Base-by-base conservation (phyloP, 768 basidiomycete genomes). In the Ramaria sp. region DNA sequence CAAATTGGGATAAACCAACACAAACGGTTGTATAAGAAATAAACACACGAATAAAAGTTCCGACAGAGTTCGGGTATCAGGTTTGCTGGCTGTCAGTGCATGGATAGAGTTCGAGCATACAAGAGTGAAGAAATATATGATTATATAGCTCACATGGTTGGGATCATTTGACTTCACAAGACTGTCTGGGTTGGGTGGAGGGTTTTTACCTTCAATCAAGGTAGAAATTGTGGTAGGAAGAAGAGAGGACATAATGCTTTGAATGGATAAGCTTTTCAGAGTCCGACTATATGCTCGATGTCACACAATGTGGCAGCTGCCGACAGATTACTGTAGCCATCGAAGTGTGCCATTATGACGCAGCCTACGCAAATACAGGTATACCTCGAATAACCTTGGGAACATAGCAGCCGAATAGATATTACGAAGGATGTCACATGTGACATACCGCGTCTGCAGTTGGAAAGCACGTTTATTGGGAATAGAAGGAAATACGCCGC, bases 1-100 rank as follows among this genome's bases (percentile, higher is more conserved):
- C 13, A 37, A 15, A 50, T 34, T 34, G 8, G 32, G 32, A 34
- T 16, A 34, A 15, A 18, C 22, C 27, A 18, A 50, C 20, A 39
- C 15, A 15, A 15, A 25, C 16, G 25, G 4, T 9, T 52, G 28
- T 39, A 42, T 25, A 25, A 6, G 16, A 34, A 12, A 24, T 22
- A 18, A n/a, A 18, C 41, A 10, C 38, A 52, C 51, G 69, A 76
- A 69, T 93, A 93, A 67, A 94, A 93, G 5, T 81, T 78, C 42
- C 78, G 72, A 66, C 91, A 94, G 1, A 94, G 75, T 63, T 88
- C 86, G 30, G 86, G 86, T 51, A 93, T 93, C 58, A 93, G 75
- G 66, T 90, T 92, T n/a, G 91, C 91, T 18, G 91, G 90, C 82
- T 94, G 71, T 6, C 10, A 28, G 7, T 25, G 28, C 48, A 41